Base-by-base conservation (phyloP, 768 basidiomycete species). In the Mycena vulgaris region DNA sequence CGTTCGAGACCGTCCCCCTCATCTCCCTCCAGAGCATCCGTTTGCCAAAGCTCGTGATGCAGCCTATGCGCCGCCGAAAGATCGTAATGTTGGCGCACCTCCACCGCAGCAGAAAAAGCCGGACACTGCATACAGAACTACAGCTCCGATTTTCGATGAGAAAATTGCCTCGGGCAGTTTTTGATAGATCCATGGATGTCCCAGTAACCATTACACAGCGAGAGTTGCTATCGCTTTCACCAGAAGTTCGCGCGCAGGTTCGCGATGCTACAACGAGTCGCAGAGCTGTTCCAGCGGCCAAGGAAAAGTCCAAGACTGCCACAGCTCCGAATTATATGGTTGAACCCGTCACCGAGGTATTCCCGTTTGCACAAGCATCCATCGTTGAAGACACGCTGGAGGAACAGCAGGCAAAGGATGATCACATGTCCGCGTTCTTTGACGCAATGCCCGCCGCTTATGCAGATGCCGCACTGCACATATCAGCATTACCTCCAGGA, bases 141-240 rank as follows among this genome's bases (percentile, higher is more conserved):
- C 60, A 1, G 52, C 75, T 0, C 75, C 75, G 11, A 67, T 76
- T 19, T 70, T 78, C 19, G 69, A 79, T 56, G 47, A 71, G 1
- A 61, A 60, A n/a, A 53, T 76, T 40, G 69, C 66, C 1, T 51
- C 23, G 27, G 57, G 30, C n/a, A 5, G 70, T 78, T 14, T 70
- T 68, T 30, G 51, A 71, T 27, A 61, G 71, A 0, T 69, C 74
- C 1, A 51, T 78, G n/a, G 66, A 78, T 39, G 56, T 72, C 5
- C 61, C 71, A 0, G 35, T 78, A 23, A 76, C 74, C 5, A 27
- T 78, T 31, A 74, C 75, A 0, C 72, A 72, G 51, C 66, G 74
- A 2, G 75, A 77, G 61, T 58, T 77, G 3, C 68, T 77, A 3
- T 66, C 74, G 13, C 51, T 77, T 10, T 53, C 76, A 3, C 74